phyloP scores from a whole-genome alignment of 768 basidiomycete genomes.

The Cyclocybe aegerita region DNA sequence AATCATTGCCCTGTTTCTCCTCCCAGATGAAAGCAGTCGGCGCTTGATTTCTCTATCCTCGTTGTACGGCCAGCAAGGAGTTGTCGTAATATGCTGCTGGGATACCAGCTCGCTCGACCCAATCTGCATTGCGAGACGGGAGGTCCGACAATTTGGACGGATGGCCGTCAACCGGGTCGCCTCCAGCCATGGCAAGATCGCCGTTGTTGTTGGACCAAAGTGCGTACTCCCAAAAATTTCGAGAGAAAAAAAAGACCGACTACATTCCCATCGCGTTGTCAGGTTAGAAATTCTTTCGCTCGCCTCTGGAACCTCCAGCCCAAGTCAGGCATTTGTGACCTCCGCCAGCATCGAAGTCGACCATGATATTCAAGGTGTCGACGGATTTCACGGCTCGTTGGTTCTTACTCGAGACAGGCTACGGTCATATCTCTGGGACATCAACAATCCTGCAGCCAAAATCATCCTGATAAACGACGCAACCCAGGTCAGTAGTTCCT shows the following conservation, averaged over 20 bases:
- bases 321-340: conserved; percentile 36
- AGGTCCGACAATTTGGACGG: conserved; percentile 35
- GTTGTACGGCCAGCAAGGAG: conserved; percentile 8
- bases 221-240: no score
- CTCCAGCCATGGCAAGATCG: conserved; percentile 31
- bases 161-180: conserved; percentile 45
- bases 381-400: conserved; percentile 33
- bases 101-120: conserved; percentile 37
- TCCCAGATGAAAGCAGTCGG: conserved; percentile 39
- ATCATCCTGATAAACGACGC: conserved; percentile 36
- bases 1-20: conserved; percentile 45
- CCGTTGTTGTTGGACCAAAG: conserved; percentile 31
- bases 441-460: conserved; percentile 26
- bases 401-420: conserved; percentile 35
- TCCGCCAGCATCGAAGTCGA: conserved; percentile 22
- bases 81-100: conserved; percentile 54
- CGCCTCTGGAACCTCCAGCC: conserved; percentile 30
- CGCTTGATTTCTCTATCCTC: conserved; percentile 48
- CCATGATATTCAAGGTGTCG: conserved; percentile 29
- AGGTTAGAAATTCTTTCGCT: conserved; percentile 46
- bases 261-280: conserved; percentile 1
- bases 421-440: conserved; percentile 36
- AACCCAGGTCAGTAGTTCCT: conserved; percentile 24
- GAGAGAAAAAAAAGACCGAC: no score
- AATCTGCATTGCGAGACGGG: conserved; percentile 41